Conservation (phyloP, 495 filamentous ascomycete species). For the Entonaema liquescens region DNA sequence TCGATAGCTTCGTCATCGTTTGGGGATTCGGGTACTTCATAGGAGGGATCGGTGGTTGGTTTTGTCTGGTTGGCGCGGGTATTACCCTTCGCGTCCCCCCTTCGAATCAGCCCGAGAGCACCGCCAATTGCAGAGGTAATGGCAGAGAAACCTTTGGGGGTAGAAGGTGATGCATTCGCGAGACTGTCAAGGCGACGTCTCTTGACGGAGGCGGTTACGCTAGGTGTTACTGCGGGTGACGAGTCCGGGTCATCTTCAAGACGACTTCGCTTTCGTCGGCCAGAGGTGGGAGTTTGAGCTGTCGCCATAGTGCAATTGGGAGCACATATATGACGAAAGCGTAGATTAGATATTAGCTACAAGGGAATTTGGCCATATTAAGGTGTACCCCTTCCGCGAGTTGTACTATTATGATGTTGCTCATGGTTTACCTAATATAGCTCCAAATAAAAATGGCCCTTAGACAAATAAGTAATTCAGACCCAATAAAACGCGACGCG, state of each 20-base stretch:
- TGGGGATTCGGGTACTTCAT: slow-evolving; percentile 44
- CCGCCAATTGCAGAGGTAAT: slow-evolving; percentile 41
- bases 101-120: slow-evolving; percentile 20
- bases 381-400: neutral
- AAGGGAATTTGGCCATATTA: slow-evolving; percentile 7
- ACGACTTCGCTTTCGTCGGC: slow-evolving; percentile 43
- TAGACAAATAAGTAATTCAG: neutral
- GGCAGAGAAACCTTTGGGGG: slow-evolving; percentile 39
- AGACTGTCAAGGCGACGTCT: slow-evolving; percentile 44
- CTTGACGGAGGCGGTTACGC: slow-evolving; percentile 39
- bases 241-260: slow-evolving; percentile 33
- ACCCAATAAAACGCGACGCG: slow-evolving; percentile 32
- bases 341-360: slow-evolving; percentile 8
- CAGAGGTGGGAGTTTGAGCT: slow-evolving; percentile 31
- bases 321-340: neutral
- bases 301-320: slow-evolving; percentile 31
- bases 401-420: neutral
- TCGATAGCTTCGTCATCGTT: slow-evolving; percentile 28
- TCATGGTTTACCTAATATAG: neutral
- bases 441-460: slow-evolving; percentile 10
- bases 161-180: slow-evolving; percentile 25
- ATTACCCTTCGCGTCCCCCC: slow-evolving; percentile 5
- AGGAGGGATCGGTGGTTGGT: slow-evolving; percentile 13
- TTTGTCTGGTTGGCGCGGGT: slow-evolving; percentile 6
- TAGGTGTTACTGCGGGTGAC: slow-evolving; percentile 36